A percentile compares a stretch with the other conserved stretches of the same genome.
phyloP scores from a whole-genome alignment of 306 rosid species.

The Cucurbita maxima region DNA sequence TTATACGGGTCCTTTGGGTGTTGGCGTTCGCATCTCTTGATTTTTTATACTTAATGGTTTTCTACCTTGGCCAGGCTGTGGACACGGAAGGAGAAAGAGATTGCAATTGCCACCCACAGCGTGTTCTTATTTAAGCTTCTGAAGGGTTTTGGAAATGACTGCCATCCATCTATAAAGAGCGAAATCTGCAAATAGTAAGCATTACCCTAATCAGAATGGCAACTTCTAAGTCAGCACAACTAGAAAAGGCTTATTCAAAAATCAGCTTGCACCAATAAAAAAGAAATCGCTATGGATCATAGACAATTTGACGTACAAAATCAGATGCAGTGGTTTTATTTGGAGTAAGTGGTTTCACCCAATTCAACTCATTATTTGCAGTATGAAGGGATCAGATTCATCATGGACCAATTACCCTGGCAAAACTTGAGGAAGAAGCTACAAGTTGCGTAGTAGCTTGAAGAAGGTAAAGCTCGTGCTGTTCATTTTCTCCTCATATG shows the following conservation, averaged over 20 bases:
- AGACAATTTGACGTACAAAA: not conserved
- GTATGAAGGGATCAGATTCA: conserved; percentile 46
- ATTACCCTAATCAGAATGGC: not conserved
- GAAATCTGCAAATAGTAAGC: conserved; percentile 28
- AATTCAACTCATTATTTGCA: conserved; percentile 11
- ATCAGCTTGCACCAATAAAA: not conserved
- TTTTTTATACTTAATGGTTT: not conserved
- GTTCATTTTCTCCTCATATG: not conserved
- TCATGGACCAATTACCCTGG: conserved; percentile 63
- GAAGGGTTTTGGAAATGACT: conserved; percentile 64
- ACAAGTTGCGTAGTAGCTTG: conserved; percentile 9
- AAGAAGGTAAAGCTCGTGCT: not conserved
- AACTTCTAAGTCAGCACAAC: not conserved
- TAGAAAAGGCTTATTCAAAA: not conserved
- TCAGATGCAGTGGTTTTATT: not conserved
- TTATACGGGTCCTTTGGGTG: too few relatives aligned
- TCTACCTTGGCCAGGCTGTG: conserved; percentile 48
- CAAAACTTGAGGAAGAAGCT: conserved; percentile 30
- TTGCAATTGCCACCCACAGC: conserved; percentile 71
- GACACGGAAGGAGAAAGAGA: conserved; percentile 85
- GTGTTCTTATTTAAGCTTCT: conserved; percentile 57
- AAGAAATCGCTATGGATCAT: not conserved
- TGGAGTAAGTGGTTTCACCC: not conserved
- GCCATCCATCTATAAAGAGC: conserved; percentile 55
- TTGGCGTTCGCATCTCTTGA: not conserved